Evolutionary conservation across 73 alveolate genomes (phyloP).

Genomic region (Paramecium primaurelia): DNA sequence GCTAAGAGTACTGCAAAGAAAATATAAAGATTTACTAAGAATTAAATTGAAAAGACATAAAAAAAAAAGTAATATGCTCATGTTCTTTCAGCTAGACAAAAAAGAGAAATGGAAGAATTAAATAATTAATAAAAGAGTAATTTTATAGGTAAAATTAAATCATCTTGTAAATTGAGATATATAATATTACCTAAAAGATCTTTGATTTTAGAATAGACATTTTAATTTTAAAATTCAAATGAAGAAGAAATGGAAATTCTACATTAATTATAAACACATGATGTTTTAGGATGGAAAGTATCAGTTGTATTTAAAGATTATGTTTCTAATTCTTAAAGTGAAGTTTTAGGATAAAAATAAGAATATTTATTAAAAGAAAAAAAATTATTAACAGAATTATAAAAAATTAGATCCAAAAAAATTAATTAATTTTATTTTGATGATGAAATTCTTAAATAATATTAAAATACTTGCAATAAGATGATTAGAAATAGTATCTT

Average conservation of each 20-base stretch:
- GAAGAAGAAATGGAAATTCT: not conserved
- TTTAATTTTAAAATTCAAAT: not conserved
- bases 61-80: not conserved
- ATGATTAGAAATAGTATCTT: not conserved
- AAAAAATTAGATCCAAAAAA: not conserved
- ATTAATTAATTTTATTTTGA: not conserved
- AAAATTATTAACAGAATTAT: not conserved
- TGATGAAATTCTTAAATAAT: not conserved
- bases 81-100: not conserved
- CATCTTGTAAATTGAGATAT: not conserved
- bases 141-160: not conserved
- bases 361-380: not conserved
- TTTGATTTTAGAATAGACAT: not conserved
- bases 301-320: not conserved
- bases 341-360: not conserved
- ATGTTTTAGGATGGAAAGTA: not conserved
- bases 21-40: not conserved
- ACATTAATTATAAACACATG: not conserved
- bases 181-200: not conserved
- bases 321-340: not conserved
- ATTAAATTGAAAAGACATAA: not conserved
- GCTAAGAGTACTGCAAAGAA: not conserved
- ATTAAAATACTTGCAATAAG: not conserved
- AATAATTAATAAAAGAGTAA: not conserved
- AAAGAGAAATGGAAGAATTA: not conserved